A percentile compares a stretch with the other conserved stretches of the same genome.
Conservation (phyloP, 2,329 filamentous ascomycete genomes). For the Cordyceps fumosorosea region DNA sequence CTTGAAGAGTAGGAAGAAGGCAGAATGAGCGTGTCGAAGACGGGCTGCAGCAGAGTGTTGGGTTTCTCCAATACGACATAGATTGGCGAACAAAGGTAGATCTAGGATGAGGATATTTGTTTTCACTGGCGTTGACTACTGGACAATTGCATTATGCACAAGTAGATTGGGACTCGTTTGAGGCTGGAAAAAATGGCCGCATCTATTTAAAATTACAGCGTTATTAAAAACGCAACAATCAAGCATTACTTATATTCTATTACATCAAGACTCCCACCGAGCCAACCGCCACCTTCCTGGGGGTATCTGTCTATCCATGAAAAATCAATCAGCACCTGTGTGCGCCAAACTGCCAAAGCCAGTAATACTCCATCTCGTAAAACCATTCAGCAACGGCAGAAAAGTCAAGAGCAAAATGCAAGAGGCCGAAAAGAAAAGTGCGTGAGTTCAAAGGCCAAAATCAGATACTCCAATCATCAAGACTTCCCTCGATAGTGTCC, state of each 20-base stretch:
- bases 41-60: neutral
- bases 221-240: constrained; percentile 7
- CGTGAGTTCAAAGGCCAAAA: constrained; percentile 10
- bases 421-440: neutral
- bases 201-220: constrained; percentile 8
- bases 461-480: constrained; percentile 13
- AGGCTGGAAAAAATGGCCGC: neutral
- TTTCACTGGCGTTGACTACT: neutral
- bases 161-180: neutral
- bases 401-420: neutral
- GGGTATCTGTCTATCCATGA: constrained; percentile 9
- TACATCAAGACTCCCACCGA: neutral
- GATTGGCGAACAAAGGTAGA: neutral
- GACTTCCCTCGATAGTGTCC: neutral
- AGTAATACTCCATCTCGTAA: neutral
- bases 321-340: neutral
- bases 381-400: constrained; percentile 1
- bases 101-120: neutral
- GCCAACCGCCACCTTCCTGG: neutral
- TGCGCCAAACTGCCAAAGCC: constrained; percentile 5
- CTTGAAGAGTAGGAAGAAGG: constrained; percentile 58
- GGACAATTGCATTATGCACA: neutral
- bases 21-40: constrained; percentile 24
- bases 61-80: neutral
- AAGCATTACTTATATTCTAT: constrained; percentile 4